phyloP scores from a whole-genome alignment of 495 filamentous ascomycete species.

The Daldinia grandis region DNA sequence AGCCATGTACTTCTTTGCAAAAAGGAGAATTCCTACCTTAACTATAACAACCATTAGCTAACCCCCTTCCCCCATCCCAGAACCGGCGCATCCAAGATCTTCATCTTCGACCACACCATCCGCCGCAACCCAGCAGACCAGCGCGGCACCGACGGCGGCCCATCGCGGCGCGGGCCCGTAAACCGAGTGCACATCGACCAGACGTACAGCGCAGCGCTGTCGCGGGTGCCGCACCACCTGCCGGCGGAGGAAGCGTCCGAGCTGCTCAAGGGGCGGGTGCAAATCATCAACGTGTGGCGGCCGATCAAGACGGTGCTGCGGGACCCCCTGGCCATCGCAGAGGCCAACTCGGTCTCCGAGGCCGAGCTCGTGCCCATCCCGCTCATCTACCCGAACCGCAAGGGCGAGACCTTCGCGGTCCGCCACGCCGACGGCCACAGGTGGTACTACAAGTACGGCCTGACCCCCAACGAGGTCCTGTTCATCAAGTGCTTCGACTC shows the following conservation, averaged over 20 bases:
- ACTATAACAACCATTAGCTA: neutral
- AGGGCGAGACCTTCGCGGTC: constrained; percentile 77
- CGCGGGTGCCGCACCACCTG: constrained; percentile 67
- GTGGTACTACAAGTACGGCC: constrained; percentile 83
- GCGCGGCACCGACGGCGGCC: neutral
- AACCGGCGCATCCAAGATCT: constrained; percentile 69
- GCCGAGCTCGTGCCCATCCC: constrained; percentile 72
- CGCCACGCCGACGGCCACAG: constrained; percentile 63
- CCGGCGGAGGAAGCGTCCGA: constrained; percentile 65
- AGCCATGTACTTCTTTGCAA: neutral
- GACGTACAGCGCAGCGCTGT: constrained; percentile 65
- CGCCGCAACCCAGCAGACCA: constrained; percentile 58
- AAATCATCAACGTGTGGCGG: constrained; percentile 85
- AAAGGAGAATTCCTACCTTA: neutral
- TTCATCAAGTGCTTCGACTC: constrained; percentile 79
- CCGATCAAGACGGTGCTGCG: constrained; percentile 70
- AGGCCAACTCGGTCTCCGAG: constrained; percentile 66
- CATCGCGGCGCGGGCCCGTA: constrained; percentile 62
- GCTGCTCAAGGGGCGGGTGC: constrained; percentile 70
- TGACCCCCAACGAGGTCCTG: constrained; percentile 67
- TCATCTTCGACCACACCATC: constrained; percentile 82
- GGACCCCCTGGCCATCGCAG: constrained; percentile 70
- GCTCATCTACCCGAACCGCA: constrained; percentile 77
- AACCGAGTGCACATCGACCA: constrained; percentile 78
- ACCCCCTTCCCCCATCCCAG: constrained; percentile 41